A percentile compares a stretch with the other conserved stretches of the same genome.
Conservation (phyloP, 371 early-diverging fungal genomes). For the Rhizomucor miehei region DNA sequence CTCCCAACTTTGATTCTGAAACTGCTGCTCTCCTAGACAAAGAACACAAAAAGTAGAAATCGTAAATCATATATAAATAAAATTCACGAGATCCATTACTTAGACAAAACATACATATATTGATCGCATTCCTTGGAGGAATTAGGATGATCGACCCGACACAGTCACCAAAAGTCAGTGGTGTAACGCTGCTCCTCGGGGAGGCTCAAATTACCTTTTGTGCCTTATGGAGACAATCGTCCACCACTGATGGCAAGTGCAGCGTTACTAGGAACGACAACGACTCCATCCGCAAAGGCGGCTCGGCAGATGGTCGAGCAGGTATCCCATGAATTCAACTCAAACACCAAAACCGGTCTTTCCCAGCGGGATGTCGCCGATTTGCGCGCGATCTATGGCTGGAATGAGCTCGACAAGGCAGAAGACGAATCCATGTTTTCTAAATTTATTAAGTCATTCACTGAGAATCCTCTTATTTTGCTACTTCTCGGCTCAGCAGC, state of each 20-base stretch:
- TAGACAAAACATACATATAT: no score
- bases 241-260: constrained; percentile 10
- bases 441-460: constrained; percentile 43
- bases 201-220: background rate
- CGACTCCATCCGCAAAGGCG: constrained; percentile 60
- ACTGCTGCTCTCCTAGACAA: no score
- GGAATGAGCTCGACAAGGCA: constrained; percentile 45
- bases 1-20: background rate
- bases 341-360: constrained; percentile 52
- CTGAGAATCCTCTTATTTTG: constrained; percentile 79
- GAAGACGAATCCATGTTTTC: constrained; percentile 42
- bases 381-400: constrained; percentile 61
- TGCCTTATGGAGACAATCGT: background rate
- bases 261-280: constrained; percentile 10
- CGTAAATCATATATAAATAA: no score
- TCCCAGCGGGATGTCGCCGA: constrained; percentile 41
- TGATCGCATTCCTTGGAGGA: no score
- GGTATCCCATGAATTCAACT: constrained; percentile 51
- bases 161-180: no score
- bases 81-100: no score
- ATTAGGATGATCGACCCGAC: no score
- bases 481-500: constrained; percentile 86
- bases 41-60: no score
- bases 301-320: constrained; percentile 57
- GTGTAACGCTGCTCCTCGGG: background rate